These are phyloP conservation scores for Cylindrodendrum hubeiense DNA, from an alignment of 2,329 filamentous ascomycete genomes.

Conservation along the genomic window DNA sequence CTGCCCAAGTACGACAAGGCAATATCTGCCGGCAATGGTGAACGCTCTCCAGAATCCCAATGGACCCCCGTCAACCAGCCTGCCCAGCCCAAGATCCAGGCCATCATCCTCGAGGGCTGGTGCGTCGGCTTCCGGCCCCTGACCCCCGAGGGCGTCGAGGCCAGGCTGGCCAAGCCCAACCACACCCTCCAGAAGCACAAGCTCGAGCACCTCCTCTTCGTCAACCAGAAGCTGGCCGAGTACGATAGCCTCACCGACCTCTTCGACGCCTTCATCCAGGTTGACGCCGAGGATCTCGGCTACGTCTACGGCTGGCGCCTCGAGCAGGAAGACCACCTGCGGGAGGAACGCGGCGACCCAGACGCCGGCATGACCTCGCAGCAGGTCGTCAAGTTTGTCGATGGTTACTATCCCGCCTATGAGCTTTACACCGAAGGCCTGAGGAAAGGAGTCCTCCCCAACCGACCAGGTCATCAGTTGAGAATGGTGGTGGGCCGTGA, in stretches of 20 bases:
- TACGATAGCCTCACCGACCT: slow-evolving; percentile 64
- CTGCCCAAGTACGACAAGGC: slow-evolving; percentile 89
- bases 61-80: slow-evolving; percentile 72
- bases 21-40: slow-evolving; percentile 79
- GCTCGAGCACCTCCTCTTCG: slow-evolving; percentile 62
- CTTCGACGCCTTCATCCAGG: slow-evolving; percentile 68
- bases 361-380: slow-evolving; percentile 83
- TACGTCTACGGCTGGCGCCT: slow-evolving; percentile 89
- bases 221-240: slow-evolving; percentile 60
- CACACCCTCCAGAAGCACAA: slow-evolving; percentile 62
- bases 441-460: slow-evolving; percentile 66
- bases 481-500: slow-evolving; percentile 72
- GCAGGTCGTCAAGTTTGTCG: slow-evolving; percentile 80
- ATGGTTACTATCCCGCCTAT: slow-evolving; percentile 78
- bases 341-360: slow-evolving; percentile 68
- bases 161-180: slow-evolving; percentile 64
- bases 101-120: slow-evolving; percentile 92
- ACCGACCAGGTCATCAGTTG: slow-evolving; percentile 67
- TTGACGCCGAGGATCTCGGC: slow-evolving; percentile 77
- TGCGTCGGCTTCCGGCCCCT: slow-evolving; percentile 85
- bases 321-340: slow-evolving; percentile 82
- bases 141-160: slow-evolving; percentile 60
- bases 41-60: slow-evolving; percentile 71
- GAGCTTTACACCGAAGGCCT: slow-evolving; percentile 75
- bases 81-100: slow-evolving; percentile 63